Evolutionary conservation across 805 yeast genomes (phyloP).

Genomic region (Hanseniaspora vineae): DNA sequence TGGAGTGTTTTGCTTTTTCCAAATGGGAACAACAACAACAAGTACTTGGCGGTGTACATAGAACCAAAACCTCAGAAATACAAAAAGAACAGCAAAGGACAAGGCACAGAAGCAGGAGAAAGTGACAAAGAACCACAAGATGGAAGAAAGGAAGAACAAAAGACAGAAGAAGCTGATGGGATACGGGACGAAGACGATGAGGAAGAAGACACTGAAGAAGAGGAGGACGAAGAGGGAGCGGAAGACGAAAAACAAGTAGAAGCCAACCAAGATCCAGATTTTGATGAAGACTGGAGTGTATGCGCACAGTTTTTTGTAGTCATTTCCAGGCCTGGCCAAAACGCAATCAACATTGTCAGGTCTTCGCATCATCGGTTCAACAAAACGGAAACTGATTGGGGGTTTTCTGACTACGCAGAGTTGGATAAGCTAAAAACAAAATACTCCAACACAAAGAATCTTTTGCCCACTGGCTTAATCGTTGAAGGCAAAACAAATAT

Average conservation of each 20-base stretch:
- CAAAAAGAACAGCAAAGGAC: too few relatives aligned
- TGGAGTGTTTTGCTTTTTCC: conserved; percentile 73
- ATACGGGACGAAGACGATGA: too few relatives aligned
- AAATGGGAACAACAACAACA: conserved; percentile 44
- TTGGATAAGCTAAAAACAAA: conserved; percentile 31
- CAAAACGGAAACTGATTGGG: conserved; percentile 83
- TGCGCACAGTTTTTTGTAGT: conserved; percentile 86
- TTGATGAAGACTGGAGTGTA: conserved; percentile 51
- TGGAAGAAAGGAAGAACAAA: too few relatives aligned
- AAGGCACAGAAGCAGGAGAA: too few relatives aligned
- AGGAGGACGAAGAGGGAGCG: too few relatives aligned
- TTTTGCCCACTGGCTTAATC: conserved; percentile 30
- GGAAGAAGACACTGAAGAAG: too few relatives aligned
- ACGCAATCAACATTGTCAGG: conserved; percentile 42
- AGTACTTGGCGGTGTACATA: conserved; percentile 58
- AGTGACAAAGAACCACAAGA: too few relatives aligned
- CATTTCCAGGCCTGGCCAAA: conserved; percentile 61
- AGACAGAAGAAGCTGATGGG: too few relatives aligned
- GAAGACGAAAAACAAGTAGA: too few relatives aligned
- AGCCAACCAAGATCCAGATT: too few relatives aligned
- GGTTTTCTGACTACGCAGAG: conserved; percentile 70
- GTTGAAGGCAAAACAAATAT: conserved; percentile 42
- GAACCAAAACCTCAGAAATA: conserved; percentile 42
- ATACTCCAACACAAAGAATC: conserved; percentile 19
- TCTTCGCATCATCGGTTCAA: conserved; percentile 70